phyloP scores from a whole-genome alignment of 306 rosid species.

The Glycyrrhiza uralensis region DNA sequence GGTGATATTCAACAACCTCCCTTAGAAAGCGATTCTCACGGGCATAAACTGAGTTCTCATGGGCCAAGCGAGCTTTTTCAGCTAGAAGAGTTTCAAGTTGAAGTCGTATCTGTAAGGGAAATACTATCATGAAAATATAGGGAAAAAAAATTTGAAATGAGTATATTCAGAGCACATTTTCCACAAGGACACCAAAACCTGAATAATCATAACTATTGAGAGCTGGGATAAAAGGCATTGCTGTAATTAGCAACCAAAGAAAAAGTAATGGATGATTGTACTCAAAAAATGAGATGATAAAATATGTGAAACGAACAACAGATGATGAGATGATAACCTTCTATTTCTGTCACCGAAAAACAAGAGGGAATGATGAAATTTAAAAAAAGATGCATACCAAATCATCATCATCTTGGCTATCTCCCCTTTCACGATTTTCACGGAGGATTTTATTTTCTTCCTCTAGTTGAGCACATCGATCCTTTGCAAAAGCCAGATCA shows the following conservation, averaged over 20 bases:
- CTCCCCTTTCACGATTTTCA: constrained; percentile 87
- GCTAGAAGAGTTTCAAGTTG: constrained; percentile 93
- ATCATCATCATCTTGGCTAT: constrained; percentile 88
- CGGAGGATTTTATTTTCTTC: constrained; percentile 88
- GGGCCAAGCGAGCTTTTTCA: constrained; percentile 93
- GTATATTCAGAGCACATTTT: neutral
- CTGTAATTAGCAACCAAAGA: neutral
- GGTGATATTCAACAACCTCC: constrained; percentile 96
- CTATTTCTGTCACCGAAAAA: neutral
- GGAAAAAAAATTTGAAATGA: neutral
- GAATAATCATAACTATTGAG: neutral
- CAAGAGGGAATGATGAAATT: neutral
- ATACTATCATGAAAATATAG: constrained; percentile 1
- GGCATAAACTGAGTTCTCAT: constrained; percentile 83
- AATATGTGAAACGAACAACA: constrained; percentile 13
- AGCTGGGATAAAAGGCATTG: neutral
- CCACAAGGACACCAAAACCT: neutral
- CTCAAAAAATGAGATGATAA: neutral
- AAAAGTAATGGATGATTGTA: neutral
- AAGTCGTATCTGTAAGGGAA: constrained; percentile 70
- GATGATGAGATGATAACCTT: constrained; percentile 16
- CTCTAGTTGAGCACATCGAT: constrained; percentile 96
- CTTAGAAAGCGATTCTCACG: constrained; percentile 91
- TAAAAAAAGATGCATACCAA: constrained; percentile 49
- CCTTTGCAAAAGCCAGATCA: constrained; percentile 97